Evolutionary conservation across 192 early-diverging fungal species (phyloP), one percentile per base, ranked within the genome.

Genomic region (Linnemannia hyalina): DNA sequence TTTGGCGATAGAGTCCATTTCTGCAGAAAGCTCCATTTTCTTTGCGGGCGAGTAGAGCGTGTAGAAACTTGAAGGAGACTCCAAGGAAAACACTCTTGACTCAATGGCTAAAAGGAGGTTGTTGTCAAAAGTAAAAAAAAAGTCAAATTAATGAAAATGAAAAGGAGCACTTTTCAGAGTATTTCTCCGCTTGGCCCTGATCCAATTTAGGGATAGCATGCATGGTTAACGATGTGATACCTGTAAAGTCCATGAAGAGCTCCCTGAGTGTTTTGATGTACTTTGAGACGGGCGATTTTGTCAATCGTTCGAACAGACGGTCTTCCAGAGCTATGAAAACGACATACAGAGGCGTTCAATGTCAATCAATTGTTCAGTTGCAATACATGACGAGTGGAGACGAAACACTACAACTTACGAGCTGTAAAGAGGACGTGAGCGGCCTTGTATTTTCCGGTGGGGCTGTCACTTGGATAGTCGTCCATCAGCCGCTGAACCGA

Each of bases 211-310:
- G 55, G 3, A 26, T 65, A 23, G 29, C 11, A 29, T 49, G 16
- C 47, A 52, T 20, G 49, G 60, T 5, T 0, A n/a, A 26, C 8
- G 22, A 23, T 10, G 6, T 29, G 57, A 3, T 83, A 96, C 96
- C 94, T 71, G 95, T 88, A 80, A 97, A 97, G 77, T 97, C 96
- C 54, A 97, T 92, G 80, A 93, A 94, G 76, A 97, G 89, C 76
- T 97, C 96, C 82, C 93, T 95, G 42, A 95, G 81, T 6, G 89
- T 90, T 75, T 91, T 94, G 40, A 96, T 93, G 65, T 89, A 91
- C 49, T 91, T 88, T 47, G 87, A 84, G 5, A 93, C 92, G 23
- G 90, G 80, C 0, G 93, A 90, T 23, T 82, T 81, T 23, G 89
- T 94, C 76, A 96, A 83, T 20, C 89, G 88, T 32, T 93, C 80